Percentiles rank a stretch among this genome's conserved stretches.
These are phyloP conservation scores for Rhizoclosmatium sp. DNA, from an alignment of 192 early-diverging fungal species.

Conservation along the genomic window DNA sequence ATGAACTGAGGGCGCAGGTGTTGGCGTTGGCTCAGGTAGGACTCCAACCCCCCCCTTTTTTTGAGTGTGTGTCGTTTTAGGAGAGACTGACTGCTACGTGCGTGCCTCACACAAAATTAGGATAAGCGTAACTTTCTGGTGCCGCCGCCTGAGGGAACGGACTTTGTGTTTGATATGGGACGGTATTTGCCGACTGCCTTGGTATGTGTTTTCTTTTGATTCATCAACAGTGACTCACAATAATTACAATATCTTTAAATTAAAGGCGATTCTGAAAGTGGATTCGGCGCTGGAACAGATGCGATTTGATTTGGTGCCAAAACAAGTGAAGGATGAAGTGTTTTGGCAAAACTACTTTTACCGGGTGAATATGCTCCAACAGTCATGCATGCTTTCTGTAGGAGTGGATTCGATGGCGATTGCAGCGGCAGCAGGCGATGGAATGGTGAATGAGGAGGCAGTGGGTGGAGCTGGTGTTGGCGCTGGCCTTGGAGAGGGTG, in stretches of 20 bases:
- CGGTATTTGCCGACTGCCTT: constrained; percentile 58
- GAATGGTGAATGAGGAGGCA: neutral
- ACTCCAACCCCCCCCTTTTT: neutral
- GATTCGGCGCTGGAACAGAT: constrained; percentile 65
- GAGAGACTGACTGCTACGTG: neutral
- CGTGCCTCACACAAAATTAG: constrained; percentile 33
- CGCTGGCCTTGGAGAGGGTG: neutral
- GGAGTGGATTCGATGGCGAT: neutral
- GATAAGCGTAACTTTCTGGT: constrained; percentile 70
- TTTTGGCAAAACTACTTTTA: constrained; percentile 82
- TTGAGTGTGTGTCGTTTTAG: neutral
- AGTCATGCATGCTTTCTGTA: constrained; percentile 8
- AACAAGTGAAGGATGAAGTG: constrained; percentile 63
- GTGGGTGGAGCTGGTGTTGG: neutral
- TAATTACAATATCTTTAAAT: neutral
- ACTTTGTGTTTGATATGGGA: constrained; percentile 69
- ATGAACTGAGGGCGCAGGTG: constrained; percentile 14
- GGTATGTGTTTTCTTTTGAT: neutral
- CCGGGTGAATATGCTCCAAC: constrained; percentile 59
- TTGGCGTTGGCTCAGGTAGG: constrained; percentile 23
- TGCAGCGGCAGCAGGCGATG: neutral
- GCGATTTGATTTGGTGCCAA: constrained; percentile 74
- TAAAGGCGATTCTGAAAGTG: constrained; percentile 58
- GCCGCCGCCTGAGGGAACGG: constrained; percentile 65
- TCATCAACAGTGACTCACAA: neutral